A percentile compares a stretch with the other conserved stretches of the same genome.
Evolutionary conservation across 1,284 basidiomycete genomes (phyloP).

Genomic region (Cryptococcus hybrid): DNA sequence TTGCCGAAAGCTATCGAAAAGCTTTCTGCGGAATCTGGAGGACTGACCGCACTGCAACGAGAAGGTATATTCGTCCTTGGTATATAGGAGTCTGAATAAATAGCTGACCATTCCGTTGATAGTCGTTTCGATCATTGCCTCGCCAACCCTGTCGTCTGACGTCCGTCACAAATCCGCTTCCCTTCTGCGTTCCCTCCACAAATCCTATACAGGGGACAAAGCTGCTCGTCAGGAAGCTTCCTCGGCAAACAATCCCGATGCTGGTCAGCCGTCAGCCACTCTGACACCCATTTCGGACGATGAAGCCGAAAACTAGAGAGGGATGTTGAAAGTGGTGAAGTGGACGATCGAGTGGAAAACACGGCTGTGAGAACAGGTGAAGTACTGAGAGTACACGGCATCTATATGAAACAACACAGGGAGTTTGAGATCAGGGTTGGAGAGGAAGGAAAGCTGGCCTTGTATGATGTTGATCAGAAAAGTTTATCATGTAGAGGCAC

Average conservation of each 20-base stretch:
- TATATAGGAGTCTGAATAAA: background rate
- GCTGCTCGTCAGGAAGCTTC: background rate
- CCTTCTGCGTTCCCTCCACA: slow-evolving; percentile 25
- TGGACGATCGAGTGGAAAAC: slow-evolving; percentile 29
- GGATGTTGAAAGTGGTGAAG: slow-evolving; percentile 15
- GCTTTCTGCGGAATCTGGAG: slow-evolving; percentile 34
- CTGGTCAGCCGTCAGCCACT: slow-evolving; percentile 3
- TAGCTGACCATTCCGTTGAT: background rate
- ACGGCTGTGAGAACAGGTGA: slow-evolving; percentile 24
- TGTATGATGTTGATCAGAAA: slow-evolving; percentile 31
- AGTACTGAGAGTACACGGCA: slow-evolving; percentile 33
- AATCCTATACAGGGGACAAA: slow-evolving; percentile 34
- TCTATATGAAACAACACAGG: slow-evolving; percentile 36
- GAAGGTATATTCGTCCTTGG: slow-evolving; percentile 24
- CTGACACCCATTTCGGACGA: slow-evolving; percentile 14
- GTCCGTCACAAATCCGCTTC: slow-evolving; percentile 31
- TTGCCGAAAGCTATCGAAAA: slow-evolving; percentile 38
- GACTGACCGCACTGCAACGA: slow-evolving; percentile 34
- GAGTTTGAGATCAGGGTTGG: slow-evolving; percentile 29
- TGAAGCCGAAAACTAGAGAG: slow-evolving; percentile 20
- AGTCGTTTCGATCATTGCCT: slow-evolving; percentile 30
- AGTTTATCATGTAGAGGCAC: slow-evolving; percentile 1
- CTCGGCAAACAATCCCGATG: background rate
- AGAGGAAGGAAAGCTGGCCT: slow-evolving; percentile 23
- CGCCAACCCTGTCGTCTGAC: slow-evolving; percentile 37